Evolutionary conservation across 2,329 filamentous ascomycete species (phyloP).

Genomic region (Chalaropsis ovoidea): DNA sequence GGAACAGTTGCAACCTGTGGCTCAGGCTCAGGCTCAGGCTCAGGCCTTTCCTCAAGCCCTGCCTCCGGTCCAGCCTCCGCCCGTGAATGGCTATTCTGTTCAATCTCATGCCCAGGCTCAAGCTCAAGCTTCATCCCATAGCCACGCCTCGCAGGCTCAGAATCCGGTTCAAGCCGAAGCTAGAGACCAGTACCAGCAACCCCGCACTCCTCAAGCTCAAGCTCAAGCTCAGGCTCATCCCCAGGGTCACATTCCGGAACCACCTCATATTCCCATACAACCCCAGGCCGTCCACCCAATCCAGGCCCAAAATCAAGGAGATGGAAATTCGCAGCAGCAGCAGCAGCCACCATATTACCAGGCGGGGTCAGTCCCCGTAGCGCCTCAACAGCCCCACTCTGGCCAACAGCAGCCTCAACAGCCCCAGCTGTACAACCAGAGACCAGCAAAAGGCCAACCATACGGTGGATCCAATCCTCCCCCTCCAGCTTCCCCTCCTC

Average conservation of each 20-base stretch:
- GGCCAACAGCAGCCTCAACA: conserved; percentile 22
- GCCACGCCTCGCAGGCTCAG: background rate
- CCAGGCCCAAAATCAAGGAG: conserved; percentile 14
- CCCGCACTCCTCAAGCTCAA: conserved; percentile 4
- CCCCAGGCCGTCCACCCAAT: conserved; percentile 11
- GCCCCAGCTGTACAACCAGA: conserved; percentile 20
- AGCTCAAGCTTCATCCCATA: conserved; percentile 11
- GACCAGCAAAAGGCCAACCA: conserved; percentile 23
- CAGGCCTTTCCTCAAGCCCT: background rate
- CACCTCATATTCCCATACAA: conserved; percentile 13
- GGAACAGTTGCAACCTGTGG: background rate
- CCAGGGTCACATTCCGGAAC: conserved; percentile 13
- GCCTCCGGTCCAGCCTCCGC: background rate
- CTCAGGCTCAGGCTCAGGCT: background rate
- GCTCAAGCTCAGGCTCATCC: background rate
- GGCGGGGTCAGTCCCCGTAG: conserved; percentile 14
- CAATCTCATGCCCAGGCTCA: conserved; percentile 13
- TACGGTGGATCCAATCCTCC: conserved; percentile 23
- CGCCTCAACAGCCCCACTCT: conserved; percentile 18
- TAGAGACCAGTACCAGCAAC: conserved; percentile 12
- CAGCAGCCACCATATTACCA: conserved; percentile 7
- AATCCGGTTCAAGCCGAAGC: conserved; percentile 13
- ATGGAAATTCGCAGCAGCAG: conserved; percentile 8
- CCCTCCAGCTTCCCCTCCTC: conserved; percentile 20
- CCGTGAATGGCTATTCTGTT: background rate